phyloP scores from a whole-genome alignment of 148 eudicot species.

The Rhododendron henanense region DNA sequence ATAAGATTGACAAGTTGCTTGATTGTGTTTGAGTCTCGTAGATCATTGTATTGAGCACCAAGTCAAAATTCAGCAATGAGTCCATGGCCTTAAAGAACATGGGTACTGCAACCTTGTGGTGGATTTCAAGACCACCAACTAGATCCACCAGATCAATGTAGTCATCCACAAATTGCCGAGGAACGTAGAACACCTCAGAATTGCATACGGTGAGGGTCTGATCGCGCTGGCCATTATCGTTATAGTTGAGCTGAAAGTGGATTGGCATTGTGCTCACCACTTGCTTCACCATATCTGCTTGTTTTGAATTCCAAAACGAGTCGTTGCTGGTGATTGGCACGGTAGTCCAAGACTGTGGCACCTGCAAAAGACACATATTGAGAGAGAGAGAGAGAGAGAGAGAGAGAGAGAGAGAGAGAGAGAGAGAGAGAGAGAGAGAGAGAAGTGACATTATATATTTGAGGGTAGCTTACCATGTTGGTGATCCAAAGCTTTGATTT shows the following conservation, averaged over 20 bases:
- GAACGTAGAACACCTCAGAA: slow-evolving; percentile 78
- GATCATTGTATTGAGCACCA: slow-evolving; percentile 52
- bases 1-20: slow-evolving; percentile 44
- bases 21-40: slow-evolving; percentile 54
- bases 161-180: slow-evolving; percentile 55
- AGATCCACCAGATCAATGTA: slow-evolving; percentile 54
- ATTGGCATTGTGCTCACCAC: slow-evolving; percentile 79
- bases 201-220: slow-evolving; percentile 47
- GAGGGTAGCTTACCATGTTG: slow-evolving; percentile 54
- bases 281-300: slow-evolving; percentile 71
- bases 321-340: slow-evolving; percentile 36
- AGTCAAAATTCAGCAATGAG: slow-evolving; percentile 56
- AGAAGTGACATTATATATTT: slow-evolving; percentile 9
- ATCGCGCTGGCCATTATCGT: slow-evolving; percentile 33
- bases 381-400: background rate
- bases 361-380: slow-evolving; percentile 29
- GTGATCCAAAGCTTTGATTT: slow-evolving; percentile 80
- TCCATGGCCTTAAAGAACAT: slow-evolving; percentile 83
- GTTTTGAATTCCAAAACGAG: slow-evolving; percentile 50
- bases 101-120: slow-evolving; percentile 83
- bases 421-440: background rate
- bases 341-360: slow-evolving; percentile 55
- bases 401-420: background rate
- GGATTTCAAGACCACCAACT: slow-evolving; percentile 61
- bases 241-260: slow-evolving; percentile 75